Evolutionary conservation across 108 stramenopile genomes (phyloP).

Genomic region (Asterionellopsis glacialis): DNA sequence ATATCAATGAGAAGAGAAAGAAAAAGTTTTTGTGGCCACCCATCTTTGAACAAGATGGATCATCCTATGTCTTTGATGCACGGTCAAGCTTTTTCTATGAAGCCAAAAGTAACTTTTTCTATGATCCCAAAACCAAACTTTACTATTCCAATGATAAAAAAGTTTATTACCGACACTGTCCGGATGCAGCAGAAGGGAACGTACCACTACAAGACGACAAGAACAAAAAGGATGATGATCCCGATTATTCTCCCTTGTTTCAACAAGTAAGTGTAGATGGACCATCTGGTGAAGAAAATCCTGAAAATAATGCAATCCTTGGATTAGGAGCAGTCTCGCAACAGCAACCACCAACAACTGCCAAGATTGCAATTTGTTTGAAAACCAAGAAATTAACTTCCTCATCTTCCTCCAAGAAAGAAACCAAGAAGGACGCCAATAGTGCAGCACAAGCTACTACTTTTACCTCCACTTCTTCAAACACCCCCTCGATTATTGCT

Average conservation of each 20-base stretch:
- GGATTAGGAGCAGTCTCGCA: conserved; percentile 4
- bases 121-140: conserved; percentile 78
- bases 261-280: conserved; percentile 12
- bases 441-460: too few species aligned
- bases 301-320: background rate
- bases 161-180: conserved; percentile 51
- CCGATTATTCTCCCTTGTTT: conserved; percentile 11
- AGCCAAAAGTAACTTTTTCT: conserved; percentile 69
- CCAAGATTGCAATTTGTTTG: background rate
- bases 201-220: conserved; percentile 12
- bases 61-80: conserved; percentile 67
- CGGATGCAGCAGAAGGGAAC: background rate
- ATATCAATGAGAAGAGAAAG: too few species aligned
- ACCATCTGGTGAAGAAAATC: conserved; percentile 1
- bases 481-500: too few species aligned
- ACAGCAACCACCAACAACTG: conserved; percentile 5
- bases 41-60: conserved; percentile 58
- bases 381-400: background rate
- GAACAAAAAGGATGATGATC: conserved; percentile 18
- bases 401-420: background rate
- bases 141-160: conserved; percentile 64
- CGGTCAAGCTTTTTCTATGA: conserved; percentile 81
- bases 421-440: conserved; percentile 13
- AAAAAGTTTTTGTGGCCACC: conserved; percentile 53
- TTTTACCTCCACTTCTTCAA: too few species aligned